Evolutionary conservation across 2,329 filamentous ascomycete species (phyloP), one percentile per base, ranked within the genome.

Genomic region (Beauveria bassiana): DNA sequence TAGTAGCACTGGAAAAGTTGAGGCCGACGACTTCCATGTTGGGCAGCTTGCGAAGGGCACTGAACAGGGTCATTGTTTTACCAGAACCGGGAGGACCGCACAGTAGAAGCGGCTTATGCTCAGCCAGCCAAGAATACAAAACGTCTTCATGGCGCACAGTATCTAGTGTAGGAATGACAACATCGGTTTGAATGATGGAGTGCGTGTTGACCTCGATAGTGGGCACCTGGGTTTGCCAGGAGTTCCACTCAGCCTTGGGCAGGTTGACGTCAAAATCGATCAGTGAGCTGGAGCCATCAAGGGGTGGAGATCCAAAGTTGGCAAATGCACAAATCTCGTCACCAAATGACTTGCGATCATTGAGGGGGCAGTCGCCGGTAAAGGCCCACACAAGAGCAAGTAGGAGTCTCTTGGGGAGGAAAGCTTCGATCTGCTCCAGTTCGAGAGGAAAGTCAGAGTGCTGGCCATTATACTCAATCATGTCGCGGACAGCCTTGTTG

Each of bases 11-110:
- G 5, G 96, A 99, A 75, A 99, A 99, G 77, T 99, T 99, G 72
- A 99, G 90, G 54, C 95, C 95, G 38, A 99, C 96, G 62, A 97
- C 92, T 75, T 99, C 95, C 93, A 99, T 97, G 72, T 97, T 97
- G 3, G 93, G 93, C 62, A 99, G 81, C 76, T 99, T 99, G 66
- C 95, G 88, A 59, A 99, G 85, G 40, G 95, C 95, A 72, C 93
- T 97, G 79, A 99, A 99, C 14, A 99, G 80, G 12, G 95, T 99
- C 95, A 99, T 99, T 5, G 95, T 99, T 80, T 99, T 99, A 81
- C 95, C 95, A 57, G 95, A 99, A 78, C 95, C 95, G 62, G 95
- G 95, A 71, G 95, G 96, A 74, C 95, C 96, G 73, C 95, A 99
- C 18, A 99, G 88, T 58, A 99, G 80, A 20, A 99, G 81, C 14